A percentile compares a stretch with the other conserved stretches of the same genome.
Evolutionary conservation across 495 filamentous ascomycete species (phyloP).

Genomic region (Penicillium steckii): DNA sequence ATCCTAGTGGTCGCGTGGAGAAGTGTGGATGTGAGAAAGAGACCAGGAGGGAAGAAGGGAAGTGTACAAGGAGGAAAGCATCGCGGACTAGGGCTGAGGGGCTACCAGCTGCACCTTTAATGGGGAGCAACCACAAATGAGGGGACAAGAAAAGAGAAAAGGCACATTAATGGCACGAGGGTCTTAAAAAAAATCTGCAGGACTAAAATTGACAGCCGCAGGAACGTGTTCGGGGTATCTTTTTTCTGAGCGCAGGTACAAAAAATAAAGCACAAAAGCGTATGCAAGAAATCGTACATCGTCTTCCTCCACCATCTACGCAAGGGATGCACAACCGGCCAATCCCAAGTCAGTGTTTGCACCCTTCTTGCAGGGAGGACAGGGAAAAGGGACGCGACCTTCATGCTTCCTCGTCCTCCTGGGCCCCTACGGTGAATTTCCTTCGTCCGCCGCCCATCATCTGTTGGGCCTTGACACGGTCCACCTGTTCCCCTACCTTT

Average conservation of each 20-base stretch:
- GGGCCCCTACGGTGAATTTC: conserved; percentile 79
- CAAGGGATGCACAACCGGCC: conserved; percentile 35
- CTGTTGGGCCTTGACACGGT: conserved; percentile 84
- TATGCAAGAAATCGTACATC: conserved; percentile 33
- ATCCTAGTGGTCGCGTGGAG: conserved; percentile 17
- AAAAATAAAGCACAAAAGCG: conserved; percentile 6
- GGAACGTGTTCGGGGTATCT: conserved; percentile 44
- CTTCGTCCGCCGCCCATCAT: conserved; percentile 79
- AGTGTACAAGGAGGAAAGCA: conserved; percentile 12
- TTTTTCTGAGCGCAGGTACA: conserved; percentile 19
- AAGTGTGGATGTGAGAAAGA: conserved; percentile 7
- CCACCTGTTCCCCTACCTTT: conserved; percentile 84
- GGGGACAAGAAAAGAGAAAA: conserved; percentile 19
- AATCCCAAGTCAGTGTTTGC: conserved; percentile 16
- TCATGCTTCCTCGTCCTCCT: conserved; percentile 63
- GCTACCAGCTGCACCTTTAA: conserved; percentile 13
- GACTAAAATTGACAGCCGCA: conserved; percentile 35
- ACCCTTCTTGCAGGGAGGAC: conserved; percentile 36
- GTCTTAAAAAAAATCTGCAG: conserved; percentile 26
- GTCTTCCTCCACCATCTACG: conserved; percentile 25
- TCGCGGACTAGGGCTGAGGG: conserved; percentile 19
- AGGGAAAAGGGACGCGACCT: conserved; percentile 25
- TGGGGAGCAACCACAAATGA: too few relatives aligned
- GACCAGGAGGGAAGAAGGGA: conserved; percentile 11
- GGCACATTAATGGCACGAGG: conserved; percentile 29